Evolutionary conservation across 352 stramenopile genomes (phyloP).

Genomic region (Phytophthora melonis): DNA sequence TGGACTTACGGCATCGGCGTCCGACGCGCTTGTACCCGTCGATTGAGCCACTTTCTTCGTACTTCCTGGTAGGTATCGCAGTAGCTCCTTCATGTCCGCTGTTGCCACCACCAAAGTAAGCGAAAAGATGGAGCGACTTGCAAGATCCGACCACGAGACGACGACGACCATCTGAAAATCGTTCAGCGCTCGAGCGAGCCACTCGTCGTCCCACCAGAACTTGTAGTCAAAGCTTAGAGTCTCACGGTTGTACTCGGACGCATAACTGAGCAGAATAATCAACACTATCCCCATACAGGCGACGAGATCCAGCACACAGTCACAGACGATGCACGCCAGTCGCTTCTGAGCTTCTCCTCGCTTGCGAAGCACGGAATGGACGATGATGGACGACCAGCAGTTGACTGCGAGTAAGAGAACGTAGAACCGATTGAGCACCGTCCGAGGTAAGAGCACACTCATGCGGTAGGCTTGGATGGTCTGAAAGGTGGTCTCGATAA

Average conservation of each 20-base stretch:
- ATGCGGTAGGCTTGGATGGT: slow-evolving; percentile 29
- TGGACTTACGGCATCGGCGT: not conserved
- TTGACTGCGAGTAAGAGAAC: slow-evolving; percentile 32
- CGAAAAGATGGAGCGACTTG: slow-evolving; percentile 33
- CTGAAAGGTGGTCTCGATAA: slow-evolving; percentile 29
- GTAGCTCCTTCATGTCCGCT: slow-evolving; percentile 33
- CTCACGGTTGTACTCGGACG: not conserved
- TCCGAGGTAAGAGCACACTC: slow-evolving; percentile 22
- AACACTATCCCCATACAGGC: slow-evolving; percentile 18
- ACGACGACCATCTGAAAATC: slow-evolving; percentile 43
- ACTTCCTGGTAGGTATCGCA: slow-evolving; percentile 3
- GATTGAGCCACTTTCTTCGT: slow-evolving; percentile 5
- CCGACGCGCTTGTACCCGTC: not conserved
- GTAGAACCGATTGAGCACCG: slow-evolving; percentile 38
- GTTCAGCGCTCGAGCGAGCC: slow-evolving; percentile 33
- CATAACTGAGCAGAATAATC: slow-evolving; percentile 19
- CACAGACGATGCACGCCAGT: slow-evolving; percentile 22
- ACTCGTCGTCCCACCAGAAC: slow-evolving; percentile 41
- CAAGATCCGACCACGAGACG: slow-evolving; percentile 36
- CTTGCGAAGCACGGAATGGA: not conserved
- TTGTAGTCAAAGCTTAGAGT: slow-evolving; percentile 7
- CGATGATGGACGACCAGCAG: slow-evolving; percentile 25
- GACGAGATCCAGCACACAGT: slow-evolving; percentile 32
- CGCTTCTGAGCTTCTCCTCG: slow-evolving; percentile 7
- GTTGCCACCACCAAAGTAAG: slow-evolving; percentile 29